phyloP scores from a whole-genome alignment of 306 rosid species.

The Geum urbanum region DNA sequence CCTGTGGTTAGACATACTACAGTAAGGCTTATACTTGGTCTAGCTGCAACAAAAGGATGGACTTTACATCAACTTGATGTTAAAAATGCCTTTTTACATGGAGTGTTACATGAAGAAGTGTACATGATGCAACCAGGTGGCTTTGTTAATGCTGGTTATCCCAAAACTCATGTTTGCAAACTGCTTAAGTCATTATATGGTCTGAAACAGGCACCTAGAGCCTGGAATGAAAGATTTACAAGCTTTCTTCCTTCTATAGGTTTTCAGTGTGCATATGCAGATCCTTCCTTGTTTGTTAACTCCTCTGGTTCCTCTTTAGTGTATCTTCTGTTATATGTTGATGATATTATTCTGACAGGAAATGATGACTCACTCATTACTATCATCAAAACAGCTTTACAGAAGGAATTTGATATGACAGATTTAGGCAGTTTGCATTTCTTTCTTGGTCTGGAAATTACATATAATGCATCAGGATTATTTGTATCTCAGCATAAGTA shows the following conservation, averaged over 20 bases:
- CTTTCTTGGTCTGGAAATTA: too few species aligned
- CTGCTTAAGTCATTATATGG: neutral
- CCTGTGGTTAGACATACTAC: neutral
- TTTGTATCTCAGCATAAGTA: too few species aligned
- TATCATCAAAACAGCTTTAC: too few species aligned
- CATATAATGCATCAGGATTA: too few species aligned
- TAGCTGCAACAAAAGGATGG: neutral
- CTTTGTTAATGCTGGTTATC: neutral
- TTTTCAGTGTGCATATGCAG: neutral
- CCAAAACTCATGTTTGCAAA: neutral
- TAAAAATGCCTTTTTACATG: neutral
- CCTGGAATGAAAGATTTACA: neutral
- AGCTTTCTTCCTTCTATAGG: neutral
- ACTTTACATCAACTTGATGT: neutral
- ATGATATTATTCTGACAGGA: too few species aligned
- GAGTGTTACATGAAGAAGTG: neutral
- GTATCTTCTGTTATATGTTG: too few species aligned
- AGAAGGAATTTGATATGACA: too few species aligned
- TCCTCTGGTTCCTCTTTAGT: too few species aligned
- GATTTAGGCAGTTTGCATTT: too few species aligned
- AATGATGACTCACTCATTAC: too few species aligned
- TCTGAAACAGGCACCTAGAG: neutral
- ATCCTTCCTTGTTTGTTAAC: neutral
- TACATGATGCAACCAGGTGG: neutral
- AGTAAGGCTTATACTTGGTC: neutral